Percentiles rank a stretch among this genome's conserved stretches.
phyloP scores from a whole-genome alignment of 345 rosid species.

The Murraya paniculata region DNA sequence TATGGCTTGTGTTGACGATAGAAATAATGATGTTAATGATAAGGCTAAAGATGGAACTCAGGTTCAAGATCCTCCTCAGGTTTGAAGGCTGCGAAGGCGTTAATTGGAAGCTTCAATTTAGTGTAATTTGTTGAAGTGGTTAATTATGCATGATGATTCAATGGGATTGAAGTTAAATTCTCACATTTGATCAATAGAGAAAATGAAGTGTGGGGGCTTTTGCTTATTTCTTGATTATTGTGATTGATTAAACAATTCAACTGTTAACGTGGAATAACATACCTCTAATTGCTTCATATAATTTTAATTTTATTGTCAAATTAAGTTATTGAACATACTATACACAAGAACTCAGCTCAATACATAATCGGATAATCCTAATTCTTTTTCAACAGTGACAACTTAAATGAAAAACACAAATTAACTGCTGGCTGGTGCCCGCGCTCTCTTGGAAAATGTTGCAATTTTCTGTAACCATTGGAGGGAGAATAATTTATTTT shows the following conservation, averaged over 20 bases:
- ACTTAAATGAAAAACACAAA: too few species aligned
- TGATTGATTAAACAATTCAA: background rate
- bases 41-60: background rate
- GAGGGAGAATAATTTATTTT: too few species aligned
- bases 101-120: background rate
- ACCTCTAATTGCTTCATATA: too few species aligned
- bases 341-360: too few species aligned
- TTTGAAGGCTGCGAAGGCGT: background rate
- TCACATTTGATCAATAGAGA: background rate
- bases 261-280: too few species aligned
- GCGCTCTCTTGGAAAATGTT: too few species aligned
- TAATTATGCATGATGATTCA: background rate
- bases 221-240: background rate
- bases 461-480: too few species aligned
- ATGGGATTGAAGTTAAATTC: background rate
- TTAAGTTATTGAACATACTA: too few species aligned
- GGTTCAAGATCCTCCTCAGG: background rate
- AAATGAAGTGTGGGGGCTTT: background rate
- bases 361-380: too few species aligned
- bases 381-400: too few species aligned
- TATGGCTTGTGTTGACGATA: conserved; percentile 18
- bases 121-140: background rate
- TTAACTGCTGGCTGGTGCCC: too few species aligned
- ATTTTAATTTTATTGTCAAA: too few species aligned
- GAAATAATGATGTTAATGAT: background rate